phyloP scores from a whole-genome alignment of 139 green algal genomes.

The Chlamydomonas schloesseri region DNA sequence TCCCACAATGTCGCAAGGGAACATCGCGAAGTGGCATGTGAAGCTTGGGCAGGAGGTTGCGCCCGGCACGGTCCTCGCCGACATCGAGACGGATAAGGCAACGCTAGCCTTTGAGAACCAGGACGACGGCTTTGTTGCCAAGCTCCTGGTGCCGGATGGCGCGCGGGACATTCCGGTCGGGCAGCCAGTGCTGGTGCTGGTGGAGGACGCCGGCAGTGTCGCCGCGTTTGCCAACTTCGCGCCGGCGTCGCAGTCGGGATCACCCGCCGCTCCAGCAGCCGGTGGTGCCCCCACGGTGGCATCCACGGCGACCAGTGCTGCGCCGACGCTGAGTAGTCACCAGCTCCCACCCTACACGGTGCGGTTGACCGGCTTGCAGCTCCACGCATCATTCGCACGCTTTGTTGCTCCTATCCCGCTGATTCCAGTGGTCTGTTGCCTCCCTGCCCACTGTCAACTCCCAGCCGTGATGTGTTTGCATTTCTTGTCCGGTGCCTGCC shows the following conservation, averaged over 20 bases:
- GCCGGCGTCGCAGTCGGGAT: not conserved
- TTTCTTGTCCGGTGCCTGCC: no score
- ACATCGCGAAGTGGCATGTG: conserved; percentile 75
- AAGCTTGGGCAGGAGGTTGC: conserved; percentile 71
- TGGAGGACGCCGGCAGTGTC: conserved; percentile 85
- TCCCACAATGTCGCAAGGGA: conserved; percentile 91
- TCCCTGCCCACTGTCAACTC: no score
- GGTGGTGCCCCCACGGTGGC: not conserved
- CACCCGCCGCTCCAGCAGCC: not conserved
- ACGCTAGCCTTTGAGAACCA: conserved; percentile 75
- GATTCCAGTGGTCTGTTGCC: no score
- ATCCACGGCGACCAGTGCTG: not conserved
- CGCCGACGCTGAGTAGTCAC: no score
- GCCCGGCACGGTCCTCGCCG: conserved; percentile 80
- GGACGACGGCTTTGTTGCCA: conserved; percentile 87
- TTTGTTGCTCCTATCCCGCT: no score
- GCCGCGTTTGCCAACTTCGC: conserved; percentile 12
- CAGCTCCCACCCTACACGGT: no score
- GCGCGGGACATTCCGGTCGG: conserved; percentile 83
- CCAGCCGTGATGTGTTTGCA: no score
- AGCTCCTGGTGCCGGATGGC: conserved; percentile 70
- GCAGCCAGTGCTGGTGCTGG: conserved; percentile 84
- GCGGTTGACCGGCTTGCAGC: no score
- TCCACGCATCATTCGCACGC: no score
- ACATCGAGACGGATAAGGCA: conserved; percentile 97